phyloP scores from a whole-genome alignment of 305 asterid genomes.

The Solanum chacoense region DNA sequence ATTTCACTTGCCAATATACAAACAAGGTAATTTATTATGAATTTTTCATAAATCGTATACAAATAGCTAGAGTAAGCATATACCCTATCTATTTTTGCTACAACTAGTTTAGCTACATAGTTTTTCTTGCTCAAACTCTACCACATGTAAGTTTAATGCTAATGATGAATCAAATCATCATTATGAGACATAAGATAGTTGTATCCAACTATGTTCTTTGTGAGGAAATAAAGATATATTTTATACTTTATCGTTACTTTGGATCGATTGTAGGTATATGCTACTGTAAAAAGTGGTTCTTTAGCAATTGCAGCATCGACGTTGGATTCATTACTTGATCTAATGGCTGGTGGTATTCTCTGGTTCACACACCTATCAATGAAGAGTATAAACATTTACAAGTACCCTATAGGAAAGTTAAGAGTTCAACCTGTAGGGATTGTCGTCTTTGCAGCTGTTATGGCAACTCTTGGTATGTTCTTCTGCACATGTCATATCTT shows the following conservation, averaged over 20 bases:
- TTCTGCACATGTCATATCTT: not conserved
- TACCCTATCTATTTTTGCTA: not conserved
- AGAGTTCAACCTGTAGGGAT: slow-evolving; percentile 83
- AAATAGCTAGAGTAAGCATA: not conserved
- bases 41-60: not conserved
- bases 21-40: not conserved
- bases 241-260: not conserved
- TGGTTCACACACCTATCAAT: slow-evolving; percentile 73
- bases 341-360: slow-evolving; percentile 76
- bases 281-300: slow-evolving; percentile 60
- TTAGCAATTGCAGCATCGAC: slow-evolving; percentile 83
- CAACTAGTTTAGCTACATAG: not conserved
- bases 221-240: not conserved
- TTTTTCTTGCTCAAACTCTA: not conserved
- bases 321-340: slow-evolving; percentile 68
- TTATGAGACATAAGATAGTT: not conserved
- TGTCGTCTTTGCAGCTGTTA: slow-evolving; percentile 67
- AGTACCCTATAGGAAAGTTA: slow-evolving; percentile 73
- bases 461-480: slow-evolving; percentile 73
- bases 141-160: not conserved
- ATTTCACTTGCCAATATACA: not conserved
- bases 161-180: not conserved
- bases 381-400: slow-evolving; percentile 69
- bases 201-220: not conserved
- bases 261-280: slow-evolving; percentile 37